Percentiles rank a stretch among this genome's conserved stretches.
Evolutionary conservation across 805 yeast species (phyloP).

Genomic region (Lipomyces sp.): DNA sequence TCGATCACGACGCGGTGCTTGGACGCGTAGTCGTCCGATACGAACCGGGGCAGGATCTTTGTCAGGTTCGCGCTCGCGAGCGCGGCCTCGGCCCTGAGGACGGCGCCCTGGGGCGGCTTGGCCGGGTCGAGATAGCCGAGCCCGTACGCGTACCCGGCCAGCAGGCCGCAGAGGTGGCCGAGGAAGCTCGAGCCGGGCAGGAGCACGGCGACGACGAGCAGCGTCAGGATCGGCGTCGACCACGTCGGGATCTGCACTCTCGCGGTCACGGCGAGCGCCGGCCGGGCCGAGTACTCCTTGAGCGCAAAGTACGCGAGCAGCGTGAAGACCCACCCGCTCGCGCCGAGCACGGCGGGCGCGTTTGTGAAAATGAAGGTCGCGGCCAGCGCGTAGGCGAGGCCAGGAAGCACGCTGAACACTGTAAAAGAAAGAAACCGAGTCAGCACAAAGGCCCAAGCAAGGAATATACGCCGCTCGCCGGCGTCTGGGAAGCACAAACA

Average conservation of each 20-base stretch:
- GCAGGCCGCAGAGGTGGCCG: constrained; percentile 23
- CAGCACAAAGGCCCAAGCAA: no score
- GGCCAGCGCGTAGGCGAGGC: constrained; percentile 16
- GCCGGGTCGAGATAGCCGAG: constrained; percentile 22
- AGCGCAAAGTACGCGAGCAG: constrained; percentile 27
- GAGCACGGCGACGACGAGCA: constrained; percentile 19
- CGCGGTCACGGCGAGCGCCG: constrained; percentile 18
- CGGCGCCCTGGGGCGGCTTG: constrained; percentile 15
- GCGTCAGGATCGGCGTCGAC: constrained; percentile 24
- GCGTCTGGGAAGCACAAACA: neutral
- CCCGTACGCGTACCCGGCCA: constrained; percentile 22
- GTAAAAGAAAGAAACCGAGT: neutral
- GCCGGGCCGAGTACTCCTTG: constrained; percentile 21
- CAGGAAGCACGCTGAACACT: constrained; percentile 23
- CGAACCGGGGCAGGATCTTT: constrained; percentile 20
- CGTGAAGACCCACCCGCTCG: constrained; percentile 28
- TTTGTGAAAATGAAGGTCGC: constrained; percentile 4
- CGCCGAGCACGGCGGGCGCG: constrained; percentile 15
- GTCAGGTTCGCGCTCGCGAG: constrained; percentile 9
- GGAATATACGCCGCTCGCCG: no score
- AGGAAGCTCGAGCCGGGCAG: constrained; percentile 25
- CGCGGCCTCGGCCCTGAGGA: constrained; percentile 10
- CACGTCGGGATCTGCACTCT: constrained; percentile 25
- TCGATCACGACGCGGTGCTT: constrained; percentile 26
- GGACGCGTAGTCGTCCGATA: constrained; percentile 26